phyloP scores from a whole-genome alignment of 139 green algal genomes.

The Deuterostichococcus epilithicus region DNA sequence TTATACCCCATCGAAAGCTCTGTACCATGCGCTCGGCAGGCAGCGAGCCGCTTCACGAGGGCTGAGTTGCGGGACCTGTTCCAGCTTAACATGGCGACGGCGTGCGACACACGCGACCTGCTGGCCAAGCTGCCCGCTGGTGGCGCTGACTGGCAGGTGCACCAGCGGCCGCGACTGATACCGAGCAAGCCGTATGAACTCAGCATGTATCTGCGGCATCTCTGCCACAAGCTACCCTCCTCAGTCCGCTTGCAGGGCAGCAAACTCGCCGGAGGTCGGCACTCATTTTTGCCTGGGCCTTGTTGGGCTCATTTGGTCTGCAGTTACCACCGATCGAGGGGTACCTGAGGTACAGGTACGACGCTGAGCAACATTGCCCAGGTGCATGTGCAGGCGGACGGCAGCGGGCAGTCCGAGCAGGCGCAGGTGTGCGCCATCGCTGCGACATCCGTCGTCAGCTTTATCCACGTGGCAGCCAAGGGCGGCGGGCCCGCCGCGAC shows the following conservation, averaged over 20 bases:
- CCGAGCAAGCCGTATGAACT: too few species aligned
- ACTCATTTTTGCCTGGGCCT: too few species aligned
- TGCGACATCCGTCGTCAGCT: background rate
- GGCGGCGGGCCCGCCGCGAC: too few species aligned
- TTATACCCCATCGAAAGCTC: background rate
- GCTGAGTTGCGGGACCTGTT: constrained; percentile 78
- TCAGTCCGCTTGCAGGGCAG: too few species aligned
- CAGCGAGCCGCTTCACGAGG: constrained; percentile 40
- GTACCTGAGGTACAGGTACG: too few species aligned
- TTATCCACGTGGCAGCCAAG: background rate
- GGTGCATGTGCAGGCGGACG: background rate
- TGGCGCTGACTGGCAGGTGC: constrained; percentile 3
- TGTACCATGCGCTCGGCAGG: background rate
- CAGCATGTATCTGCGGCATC: too few species aligned
- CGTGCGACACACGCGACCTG: constrained; percentile 58
- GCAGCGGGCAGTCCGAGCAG: background rate
- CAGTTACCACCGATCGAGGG: too few species aligned
- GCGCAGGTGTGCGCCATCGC: background rate
- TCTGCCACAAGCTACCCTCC: too few species aligned
- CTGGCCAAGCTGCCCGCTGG: constrained; percentile 20
- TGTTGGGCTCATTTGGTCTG: too few species aligned
- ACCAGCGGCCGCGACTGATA: too few species aligned
- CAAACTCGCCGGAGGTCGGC: too few species aligned
- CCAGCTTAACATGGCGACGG: constrained; percentile 40
- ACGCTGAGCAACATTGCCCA: too few species aligned